A percentile compares a stretch with the other conserved stretches of the same genome.
phyloP scores from a whole-genome alignment of 2,329 filamentous ascomycete genomes.

The Decorospora gaudefroyi region DNA sequence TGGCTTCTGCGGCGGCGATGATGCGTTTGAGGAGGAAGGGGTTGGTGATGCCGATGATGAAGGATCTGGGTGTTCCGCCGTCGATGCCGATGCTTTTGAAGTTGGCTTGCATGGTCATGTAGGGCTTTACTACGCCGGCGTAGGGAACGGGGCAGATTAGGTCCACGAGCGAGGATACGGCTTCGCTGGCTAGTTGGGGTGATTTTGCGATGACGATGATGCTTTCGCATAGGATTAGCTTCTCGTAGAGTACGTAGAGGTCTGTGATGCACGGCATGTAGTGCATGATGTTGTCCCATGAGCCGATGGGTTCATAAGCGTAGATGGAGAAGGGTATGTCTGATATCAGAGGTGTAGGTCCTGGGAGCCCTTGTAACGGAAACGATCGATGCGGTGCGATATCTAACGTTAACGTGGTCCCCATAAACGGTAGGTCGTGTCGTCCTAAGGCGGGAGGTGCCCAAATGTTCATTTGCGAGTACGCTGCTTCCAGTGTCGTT shows the following conservation, averaged over 20 bases:
- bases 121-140: slow-evolving; percentile 48
- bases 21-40: slow-evolving; percentile 50
- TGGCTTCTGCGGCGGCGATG: slow-evolving; percentile 41
- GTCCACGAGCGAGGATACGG: slow-evolving; percentile 48
- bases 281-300: slow-evolving; percentile 47
- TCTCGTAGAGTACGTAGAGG: slow-evolving; percentile 49
- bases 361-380: slow-evolving; percentile 47
- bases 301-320: slow-evolving; percentile 49
- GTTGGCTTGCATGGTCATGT: slow-evolving; percentile 52
- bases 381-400: slow-evolving; percentile 50
- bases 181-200: slow-evolving; percentile 49
- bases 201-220: slow-evolving; percentile 50
- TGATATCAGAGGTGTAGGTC: slow-evolving; percentile 36
- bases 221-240: slow-evolving; percentile 49
- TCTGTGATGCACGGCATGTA: slow-evolving; percentile 50
- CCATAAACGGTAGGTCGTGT: slow-evolving; percentile 49
- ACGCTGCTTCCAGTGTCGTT: slow-evolving; percentile 46
- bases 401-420: slow-evolving; percentile 45
- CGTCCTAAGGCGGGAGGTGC: slow-evolving; percentile 43
- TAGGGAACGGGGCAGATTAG: slow-evolving; percentile 50
- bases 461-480: slow-evolving; percentile 47
- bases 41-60: slow-evolving; percentile 50
- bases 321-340: slow-evolving; percentile 44
- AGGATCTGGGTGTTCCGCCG: slow-evolving; percentile 46
- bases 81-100: slow-evolving; percentile 49